Evolutionary conservation across 139 green algal genomes (phyloP).

Genomic region (Tetratostichococcus sp.): DNA sequence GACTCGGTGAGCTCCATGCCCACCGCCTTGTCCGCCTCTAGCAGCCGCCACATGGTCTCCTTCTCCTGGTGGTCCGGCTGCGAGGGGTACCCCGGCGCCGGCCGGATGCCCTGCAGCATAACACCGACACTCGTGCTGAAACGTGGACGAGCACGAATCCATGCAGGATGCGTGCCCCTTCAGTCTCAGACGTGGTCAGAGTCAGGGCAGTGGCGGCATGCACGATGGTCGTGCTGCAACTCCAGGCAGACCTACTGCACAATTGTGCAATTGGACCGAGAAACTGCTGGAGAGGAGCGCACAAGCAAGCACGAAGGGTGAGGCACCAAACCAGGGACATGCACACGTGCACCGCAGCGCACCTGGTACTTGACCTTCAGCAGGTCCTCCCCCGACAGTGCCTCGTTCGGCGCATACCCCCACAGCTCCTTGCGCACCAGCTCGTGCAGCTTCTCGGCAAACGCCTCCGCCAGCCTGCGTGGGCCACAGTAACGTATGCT

Average conservation of each 20-base stretch:
- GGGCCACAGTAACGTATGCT: no score
- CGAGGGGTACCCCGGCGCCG: slow-evolving; percentile 94
- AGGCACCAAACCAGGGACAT: no score
- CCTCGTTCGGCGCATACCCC: slow-evolving; percentile 91
- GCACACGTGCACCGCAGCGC: neutral
- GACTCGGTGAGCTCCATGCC: slow-evolving; percentile 91
- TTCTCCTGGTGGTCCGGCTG: slow-evolving; percentile 99
- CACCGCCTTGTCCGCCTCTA: slow-evolving; percentile 73
- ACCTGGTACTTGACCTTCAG: slow-evolving; percentile 98
- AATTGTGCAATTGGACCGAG: no score
- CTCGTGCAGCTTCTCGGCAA: slow-evolving; percentile 94
- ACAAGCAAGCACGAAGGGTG: no score
- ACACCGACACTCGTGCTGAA: no score
- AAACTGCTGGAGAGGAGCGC: no score
- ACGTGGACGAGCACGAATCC: no score
- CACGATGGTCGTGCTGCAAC: no score
- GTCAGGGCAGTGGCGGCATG: no score
- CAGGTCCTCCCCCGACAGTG: slow-evolving; percentile 83
- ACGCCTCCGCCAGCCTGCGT: slow-evolving; percentile 86
- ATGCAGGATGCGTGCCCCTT: no score
- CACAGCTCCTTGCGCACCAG: slow-evolving; percentile 84
- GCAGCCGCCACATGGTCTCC: slow-evolving; percentile 91
- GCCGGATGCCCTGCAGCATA: slow-evolving; percentile 84
- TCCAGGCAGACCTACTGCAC: no score
- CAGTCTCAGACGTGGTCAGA: no score